phyloP scores from a whole-genome alignment of 2,329 filamentous ascomycete species.

The Cladosporium sp. region DNA sequence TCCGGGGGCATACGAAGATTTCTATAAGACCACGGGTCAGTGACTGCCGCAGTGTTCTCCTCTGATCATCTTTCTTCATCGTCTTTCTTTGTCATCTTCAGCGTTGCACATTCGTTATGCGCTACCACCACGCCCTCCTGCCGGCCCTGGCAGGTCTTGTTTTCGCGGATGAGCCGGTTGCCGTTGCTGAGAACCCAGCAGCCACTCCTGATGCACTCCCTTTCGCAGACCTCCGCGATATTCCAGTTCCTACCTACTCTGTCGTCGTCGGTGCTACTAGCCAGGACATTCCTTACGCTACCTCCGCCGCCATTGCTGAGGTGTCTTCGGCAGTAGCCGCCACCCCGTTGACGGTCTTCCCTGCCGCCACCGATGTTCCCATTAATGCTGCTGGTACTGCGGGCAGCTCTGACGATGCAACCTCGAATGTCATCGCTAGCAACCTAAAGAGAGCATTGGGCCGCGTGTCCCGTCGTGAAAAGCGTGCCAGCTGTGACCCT shows the following conservation, averaged over 20 bases:
- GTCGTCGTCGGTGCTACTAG: neutral
- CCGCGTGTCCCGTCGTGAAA: no score
- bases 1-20: no score
- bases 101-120: no score
- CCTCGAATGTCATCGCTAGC: neutral
- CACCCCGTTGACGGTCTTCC: neutral
- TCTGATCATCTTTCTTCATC: no score
- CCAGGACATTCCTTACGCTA: conserved; percentile 1
- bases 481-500: neutral
- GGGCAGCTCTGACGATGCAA: neutral
- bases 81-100: no score
- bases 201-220: conserved; percentile 15
- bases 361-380: neutral
- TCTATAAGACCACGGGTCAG: no score
- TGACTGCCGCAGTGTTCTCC: no score
- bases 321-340: neutral
- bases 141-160: conserved; percentile 8
- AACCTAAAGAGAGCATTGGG: neutral
- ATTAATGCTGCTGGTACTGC: neutral
- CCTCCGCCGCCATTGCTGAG: neutral
- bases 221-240: conserved; percentile 11
- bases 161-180: no score
- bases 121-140: neutral
- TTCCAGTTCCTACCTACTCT: conserved; percentile 14
- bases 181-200: no score